Percentiles rank a stretch among this genome's conserved stretches.
phyloP scores from a whole-genome alignment of 1,284 basidiomycete species.

The Boletus semigastroideus region DNA sequence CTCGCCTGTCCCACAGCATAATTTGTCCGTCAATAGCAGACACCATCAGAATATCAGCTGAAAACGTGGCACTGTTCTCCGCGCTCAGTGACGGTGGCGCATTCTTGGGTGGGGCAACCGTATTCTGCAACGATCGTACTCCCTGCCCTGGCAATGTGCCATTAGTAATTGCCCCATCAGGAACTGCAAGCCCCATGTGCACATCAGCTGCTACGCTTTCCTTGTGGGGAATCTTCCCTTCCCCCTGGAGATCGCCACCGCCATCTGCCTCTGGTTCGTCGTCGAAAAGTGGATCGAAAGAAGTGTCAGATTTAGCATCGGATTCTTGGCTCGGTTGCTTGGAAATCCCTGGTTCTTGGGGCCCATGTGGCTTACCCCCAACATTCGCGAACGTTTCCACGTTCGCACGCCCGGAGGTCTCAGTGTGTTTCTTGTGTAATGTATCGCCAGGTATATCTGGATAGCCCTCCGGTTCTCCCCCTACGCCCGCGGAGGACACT shows the following conservation, averaged over 20 bases:
- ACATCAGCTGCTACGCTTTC: conserved; percentile 12
- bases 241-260: conserved; percentile 32
- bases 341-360: conserved; percentile 20
- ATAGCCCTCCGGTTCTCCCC: conserved; percentile 20
- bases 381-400: conserved; percentile 20
- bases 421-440: conserved; percentile 12
- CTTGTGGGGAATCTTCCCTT: conserved; percentile 15
- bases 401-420: conserved; percentile 17
- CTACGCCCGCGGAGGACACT: conserved; percentile 30
- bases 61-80: conserved; percentile 62
- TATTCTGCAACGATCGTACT: conserved; percentile 29
- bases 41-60: conserved; percentile 85
- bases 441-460: conserved; percentile 6
- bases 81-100: conserved; percentile 71
- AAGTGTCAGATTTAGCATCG: conserved; percentile 73
- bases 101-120: conserved; percentile 58
- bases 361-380: conserved; percentile 18
- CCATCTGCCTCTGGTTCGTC: conserved; percentile 65
- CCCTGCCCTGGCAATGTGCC: conserved; percentile 26
- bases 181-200: conserved; percentile 24
- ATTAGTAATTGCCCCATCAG: conserved; percentile 29
- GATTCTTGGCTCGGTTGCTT: conserved; percentile 37
- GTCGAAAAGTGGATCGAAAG: conserved; percentile 80
- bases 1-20: conserved; percentile 87
- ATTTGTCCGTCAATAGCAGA: conserved; percentile 92